A percentile compares a stretch with the other conserved stretches of the same genome.
These are phyloP conservation scores for Graphium sp. DNA, from an alignment of 2,329 filamentous ascomycete genomes.

Conservation along the genomic window DNA sequence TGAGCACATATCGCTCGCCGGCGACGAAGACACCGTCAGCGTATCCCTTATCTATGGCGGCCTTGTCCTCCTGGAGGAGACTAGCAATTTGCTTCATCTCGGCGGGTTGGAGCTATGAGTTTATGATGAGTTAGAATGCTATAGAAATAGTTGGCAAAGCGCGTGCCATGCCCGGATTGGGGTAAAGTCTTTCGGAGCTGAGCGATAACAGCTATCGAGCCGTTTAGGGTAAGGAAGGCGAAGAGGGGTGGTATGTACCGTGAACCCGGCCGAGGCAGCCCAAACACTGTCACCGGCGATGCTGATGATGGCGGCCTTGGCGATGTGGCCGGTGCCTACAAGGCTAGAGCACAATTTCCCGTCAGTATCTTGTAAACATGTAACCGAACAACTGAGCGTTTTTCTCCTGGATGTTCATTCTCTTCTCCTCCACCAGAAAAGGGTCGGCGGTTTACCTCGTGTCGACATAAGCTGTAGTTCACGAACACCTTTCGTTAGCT, in stretches of 20 bases:
- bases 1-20: conserved; percentile 63
- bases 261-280: conserved; percentile 55
- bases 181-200: not conserved
- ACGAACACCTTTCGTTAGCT: conserved; percentile 10
- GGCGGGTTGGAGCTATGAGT: no score
- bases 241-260: conserved; percentile 32
- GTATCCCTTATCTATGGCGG: conserved; percentile 47
- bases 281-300: conserved; percentile 64
- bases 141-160: conserved; percentile 12
- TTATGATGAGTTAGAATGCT: not conserved
- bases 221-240: conserved; percentile 5
- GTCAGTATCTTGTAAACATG: conserved; percentile 7
- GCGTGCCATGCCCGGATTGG: not conserved
- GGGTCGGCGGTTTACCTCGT: no score
- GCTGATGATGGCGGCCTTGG: conserved; percentile 76
- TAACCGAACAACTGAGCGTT: not conserved
- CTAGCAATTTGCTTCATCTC: no score
- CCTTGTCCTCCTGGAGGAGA: conserved; percentile 41
- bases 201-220: no score
- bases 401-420: no score
- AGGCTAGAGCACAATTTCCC: conserved; percentile 37
- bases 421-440: no score
- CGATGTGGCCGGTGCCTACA: conserved; percentile 60
- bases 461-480: conserved; percentile 29
- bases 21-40: conserved; percentile 58